Conservation (phyloP, 2,329 filamentous ascomycete species). For the Paracorniculantispora psalliotae region DNA sequence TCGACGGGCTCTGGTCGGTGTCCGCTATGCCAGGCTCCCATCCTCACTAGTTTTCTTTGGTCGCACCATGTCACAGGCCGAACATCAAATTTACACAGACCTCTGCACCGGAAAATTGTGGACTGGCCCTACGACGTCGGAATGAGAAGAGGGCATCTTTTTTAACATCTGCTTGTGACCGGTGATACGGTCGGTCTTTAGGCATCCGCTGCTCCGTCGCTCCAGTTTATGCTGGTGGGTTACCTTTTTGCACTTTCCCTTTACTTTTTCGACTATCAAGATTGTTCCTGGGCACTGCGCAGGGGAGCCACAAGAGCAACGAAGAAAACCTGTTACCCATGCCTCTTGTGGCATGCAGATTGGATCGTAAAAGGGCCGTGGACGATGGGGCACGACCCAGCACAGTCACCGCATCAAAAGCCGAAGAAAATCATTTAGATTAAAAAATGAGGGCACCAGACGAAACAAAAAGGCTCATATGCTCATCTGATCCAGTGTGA, state of each 20-base stretch:
- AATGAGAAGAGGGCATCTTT: background rate
- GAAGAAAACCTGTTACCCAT: background rate
- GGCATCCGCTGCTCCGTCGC: background rate
- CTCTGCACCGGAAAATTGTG: background rate
- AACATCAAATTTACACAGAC: background rate
- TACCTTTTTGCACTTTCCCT: background rate
- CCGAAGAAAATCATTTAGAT: background rate
- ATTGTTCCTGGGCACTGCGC: slow-evolving; percentile 6
- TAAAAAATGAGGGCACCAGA: background rate
- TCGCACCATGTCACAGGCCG: background rate
- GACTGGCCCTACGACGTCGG: background rate
- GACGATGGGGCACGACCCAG: background rate
- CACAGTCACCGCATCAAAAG: background rate
- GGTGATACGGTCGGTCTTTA: background rate
- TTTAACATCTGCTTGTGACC: background rate
- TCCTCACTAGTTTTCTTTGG: background rate
- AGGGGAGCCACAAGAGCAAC: background rate
- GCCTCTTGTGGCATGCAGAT: background rate
- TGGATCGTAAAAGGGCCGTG: background rate
- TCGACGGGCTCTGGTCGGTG: background rate
- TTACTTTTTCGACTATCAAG: background rate
- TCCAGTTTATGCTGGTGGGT: background rate
- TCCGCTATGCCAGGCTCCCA: background rate
- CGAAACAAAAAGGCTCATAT: background rate
- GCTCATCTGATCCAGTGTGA: background rate